Conservation (phyloP, 306 rosid species). For the Parietaria judaica region DNA sequence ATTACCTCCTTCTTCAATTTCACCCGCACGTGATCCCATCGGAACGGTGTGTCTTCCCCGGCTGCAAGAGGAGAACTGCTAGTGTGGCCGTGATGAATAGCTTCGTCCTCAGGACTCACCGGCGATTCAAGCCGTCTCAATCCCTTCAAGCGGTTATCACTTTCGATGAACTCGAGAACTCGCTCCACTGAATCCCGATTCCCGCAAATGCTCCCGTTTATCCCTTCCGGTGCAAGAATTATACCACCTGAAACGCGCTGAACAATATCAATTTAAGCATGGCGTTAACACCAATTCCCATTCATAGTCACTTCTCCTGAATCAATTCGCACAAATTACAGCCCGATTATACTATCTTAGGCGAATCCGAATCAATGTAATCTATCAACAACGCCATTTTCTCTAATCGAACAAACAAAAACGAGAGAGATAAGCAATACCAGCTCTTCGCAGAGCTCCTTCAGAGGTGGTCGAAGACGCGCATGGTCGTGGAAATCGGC, state of each 20-base stretch:
- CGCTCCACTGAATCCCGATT: constrained; percentile 59
- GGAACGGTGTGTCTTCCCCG: constrained; percentile 80
- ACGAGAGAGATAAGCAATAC: constrained; percentile 26
- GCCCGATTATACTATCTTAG: too few species aligned
- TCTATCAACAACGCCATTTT: not conserved
- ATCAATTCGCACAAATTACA: not conserved
- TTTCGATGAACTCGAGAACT: constrained; percentile 62
- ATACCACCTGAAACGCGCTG: constrained; percentile 97
- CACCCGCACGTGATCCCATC: constrained; percentile 98
- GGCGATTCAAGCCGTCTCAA: constrained; percentile 74
- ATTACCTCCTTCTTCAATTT: constrained; percentile 89
- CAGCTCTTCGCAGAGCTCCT: constrained; percentile 69
- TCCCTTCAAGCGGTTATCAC: constrained; percentile 49
- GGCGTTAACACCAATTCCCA: constrained; percentile 8
- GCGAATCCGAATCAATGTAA: not conserved
- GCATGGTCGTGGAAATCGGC: constrained; percentile 77
- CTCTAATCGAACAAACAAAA: not conserved
- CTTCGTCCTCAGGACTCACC: constrained; percentile 92
- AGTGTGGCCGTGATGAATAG: constrained; percentile 76
- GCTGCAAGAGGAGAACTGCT: constrained; percentile 86
- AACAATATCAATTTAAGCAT: constrained; percentile 56
- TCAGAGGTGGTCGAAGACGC: constrained; percentile 61
- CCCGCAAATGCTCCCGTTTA: constrained; percentile 94
- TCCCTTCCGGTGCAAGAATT: constrained; percentile 86
- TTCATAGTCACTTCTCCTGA: not conserved